Percentiles rank a stretch among this genome's conserved stretches.
Conservation (phyloP, 208 protist species). For the Entamoeba invadens region DNA sequence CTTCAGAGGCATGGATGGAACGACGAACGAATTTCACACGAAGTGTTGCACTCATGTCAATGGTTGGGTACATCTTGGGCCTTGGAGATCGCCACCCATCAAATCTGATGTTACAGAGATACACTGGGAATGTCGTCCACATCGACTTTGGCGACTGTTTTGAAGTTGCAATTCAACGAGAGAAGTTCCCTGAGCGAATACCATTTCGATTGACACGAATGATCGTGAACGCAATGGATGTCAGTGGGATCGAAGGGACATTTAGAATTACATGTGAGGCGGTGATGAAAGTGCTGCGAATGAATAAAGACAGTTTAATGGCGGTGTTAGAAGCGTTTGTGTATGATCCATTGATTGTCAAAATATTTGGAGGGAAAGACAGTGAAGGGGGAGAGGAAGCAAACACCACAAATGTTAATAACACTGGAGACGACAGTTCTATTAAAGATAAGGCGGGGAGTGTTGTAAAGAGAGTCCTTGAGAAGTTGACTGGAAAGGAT, state of each 20-base stretch:
- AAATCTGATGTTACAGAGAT: conserved; percentile 96
- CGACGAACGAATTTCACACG: conserved; percentile 87
- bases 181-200: conserved; percentile 92
- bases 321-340: conserved; percentile 98
- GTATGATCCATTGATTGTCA: conserved; percentile 98
- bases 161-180: conserved; percentile 86
- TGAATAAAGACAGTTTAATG: conserved; percentile 89
- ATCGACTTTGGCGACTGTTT: conserved; percentile 99
- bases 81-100: conserved; percentile 92
- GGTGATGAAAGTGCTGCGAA: conserved; percentile 87
- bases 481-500: conserved; percentile 91
- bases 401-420: conserved; percentile 6
- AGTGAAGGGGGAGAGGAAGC: neutral
- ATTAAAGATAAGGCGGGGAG: conserved; percentile 55
- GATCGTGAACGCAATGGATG: conserved; percentile 88
- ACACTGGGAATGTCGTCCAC: conserved; percentile 93
- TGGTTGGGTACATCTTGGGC: conserved; percentile 58
- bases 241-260: conserved; percentile 87
- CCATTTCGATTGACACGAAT: conserved; percentile 97
- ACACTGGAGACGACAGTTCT: conserved; percentile 5
- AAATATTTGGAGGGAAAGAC: conserved; percentile 47
- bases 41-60: conserved; percentile 92
- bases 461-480: conserved; percentile 77
- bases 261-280: conserved; percentile 84
- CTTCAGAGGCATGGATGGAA: conserved; percentile 86